phyloP scores from a whole-genome alignment of 2,329 filamentous ascomycete genomes.

The Aphanocladium album region DNA sequence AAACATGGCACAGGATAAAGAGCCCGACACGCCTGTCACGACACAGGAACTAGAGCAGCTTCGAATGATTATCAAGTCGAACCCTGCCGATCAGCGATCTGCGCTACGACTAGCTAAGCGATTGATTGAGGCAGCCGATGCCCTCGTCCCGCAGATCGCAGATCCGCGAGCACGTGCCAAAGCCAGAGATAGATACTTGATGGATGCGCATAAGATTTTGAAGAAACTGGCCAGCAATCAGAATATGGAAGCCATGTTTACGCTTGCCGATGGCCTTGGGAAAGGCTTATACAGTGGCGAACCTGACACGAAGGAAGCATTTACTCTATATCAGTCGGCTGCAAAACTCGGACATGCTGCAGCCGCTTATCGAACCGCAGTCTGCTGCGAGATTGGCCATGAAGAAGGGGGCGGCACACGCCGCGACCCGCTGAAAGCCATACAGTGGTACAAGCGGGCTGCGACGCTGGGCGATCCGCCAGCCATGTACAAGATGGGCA shows the following conservation, averaged over 20 bases:
- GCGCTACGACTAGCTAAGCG: conserved; percentile 75
- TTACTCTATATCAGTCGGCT: conserved; percentile 86
- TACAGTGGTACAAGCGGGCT: conserved; percentile 96
- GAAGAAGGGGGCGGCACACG: conserved; percentile 92
- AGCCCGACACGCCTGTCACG: conserved; percentile 53
- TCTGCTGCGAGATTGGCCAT: conserved; percentile 93
- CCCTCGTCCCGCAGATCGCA: conserved; percentile 59
- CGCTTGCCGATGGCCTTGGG: conserved; percentile 83
- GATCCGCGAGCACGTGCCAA: conserved; percentile 71
- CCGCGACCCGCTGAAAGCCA: conserved; percentile 85
- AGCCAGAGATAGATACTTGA: conserved; percentile 73
- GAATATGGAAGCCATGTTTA: conserved; percentile 87
- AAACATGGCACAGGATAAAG: conserved; percentile 11
- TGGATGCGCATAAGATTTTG: conserved; percentile 83
- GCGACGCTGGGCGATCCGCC: conserved; percentile 85
- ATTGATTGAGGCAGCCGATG: conserved; percentile 76
- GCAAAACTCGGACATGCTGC: conserved; percentile 83
- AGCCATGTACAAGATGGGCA: conserved; percentile 97
- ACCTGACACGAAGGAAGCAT: conserved; percentile 85
- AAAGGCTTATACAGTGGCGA: conserved; percentile 74
- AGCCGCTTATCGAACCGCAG: conserved; percentile 88
- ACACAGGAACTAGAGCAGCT: conserved; percentile 71
- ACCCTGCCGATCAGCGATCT: conserved; percentile 66
- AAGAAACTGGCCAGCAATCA: conserved; percentile 76
- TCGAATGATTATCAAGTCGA: conserved; percentile 62